Conservation (phyloP, 2,329 filamentous ascomycete genomes). For the Cyclaneusma minus region DNA sequence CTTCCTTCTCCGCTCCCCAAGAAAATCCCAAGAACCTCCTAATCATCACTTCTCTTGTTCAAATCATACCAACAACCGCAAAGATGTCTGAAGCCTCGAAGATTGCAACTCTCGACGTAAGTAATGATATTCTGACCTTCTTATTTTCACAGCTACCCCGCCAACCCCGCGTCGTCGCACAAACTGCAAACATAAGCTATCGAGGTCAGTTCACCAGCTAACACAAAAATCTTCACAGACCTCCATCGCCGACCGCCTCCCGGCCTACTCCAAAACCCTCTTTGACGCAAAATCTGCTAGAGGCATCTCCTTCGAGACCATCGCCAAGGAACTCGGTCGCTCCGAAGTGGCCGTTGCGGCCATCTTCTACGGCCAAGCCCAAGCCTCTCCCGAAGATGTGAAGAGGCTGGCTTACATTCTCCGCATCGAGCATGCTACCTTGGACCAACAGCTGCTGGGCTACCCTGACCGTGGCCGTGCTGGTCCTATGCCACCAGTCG, state of each 20-base stretch:
- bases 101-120: slow-evolving; percentile 10
- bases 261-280: slow-evolving; percentile 53
- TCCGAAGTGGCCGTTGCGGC: slow-evolving; percentile 76
- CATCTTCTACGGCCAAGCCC: slow-evolving; percentile 79
- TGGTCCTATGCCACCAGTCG: slow-evolving; percentile 69
- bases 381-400: slow-evolving; percentile 53
- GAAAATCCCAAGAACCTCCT: no score
- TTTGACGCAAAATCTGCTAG: slow-evolving; percentile 68
- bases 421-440: slow-evolving; percentile 35
- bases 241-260: slow-evolving; percentile 53
- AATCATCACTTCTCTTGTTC: no score
- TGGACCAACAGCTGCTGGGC: slow-evolving; percentile 49
- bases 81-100: slow-evolving; percentile 10
- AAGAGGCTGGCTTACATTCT: slow-evolving; percentile 53
- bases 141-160: slow-evolving; percentile 7
- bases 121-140: no score
- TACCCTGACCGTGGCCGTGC: slow-evolving; percentile 71
- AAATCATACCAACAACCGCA: no score
- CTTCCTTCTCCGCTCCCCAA: no score
- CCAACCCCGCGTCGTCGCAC: slow-evolving; percentile 2
- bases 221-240: slow-evolving; percentile 26
- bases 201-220: neutral
- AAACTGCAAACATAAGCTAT: slow-evolving; percentile 1
- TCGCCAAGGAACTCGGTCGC: slow-evolving; percentile 58
- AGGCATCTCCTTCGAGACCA: slow-evolving; percentile 63